phyloP scores from a whole-genome alignment of 176 grass and related monocot species.

The Oryza punctata region DNA sequence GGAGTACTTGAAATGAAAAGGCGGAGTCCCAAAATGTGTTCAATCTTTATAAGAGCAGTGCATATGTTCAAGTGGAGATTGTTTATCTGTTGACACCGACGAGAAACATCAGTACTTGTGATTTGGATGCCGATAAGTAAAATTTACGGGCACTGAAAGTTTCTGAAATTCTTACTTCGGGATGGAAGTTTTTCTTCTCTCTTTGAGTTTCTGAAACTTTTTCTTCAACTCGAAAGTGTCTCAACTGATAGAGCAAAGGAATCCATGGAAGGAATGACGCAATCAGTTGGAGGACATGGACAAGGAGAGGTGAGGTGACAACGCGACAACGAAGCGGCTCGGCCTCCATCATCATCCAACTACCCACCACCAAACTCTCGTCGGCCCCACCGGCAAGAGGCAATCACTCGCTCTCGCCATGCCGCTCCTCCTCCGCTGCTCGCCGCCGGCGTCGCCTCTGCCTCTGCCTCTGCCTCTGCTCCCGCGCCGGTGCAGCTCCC shows the following conservation, averaged over 20 bases:
- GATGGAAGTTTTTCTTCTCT: not conserved
- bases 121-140: too few species aligned
- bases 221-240: not conserved
- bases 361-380: not conserved
- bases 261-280: not conserved
- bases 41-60: too few species aligned
- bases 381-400: not conserved
- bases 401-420: not conserved
- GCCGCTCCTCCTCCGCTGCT: not conserved
- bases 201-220: not conserved
- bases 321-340: not conserved
- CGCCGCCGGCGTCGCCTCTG: not conserved
- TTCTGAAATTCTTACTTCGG: not conserved
- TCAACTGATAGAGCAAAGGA: not conserved
- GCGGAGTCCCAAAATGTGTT: too few species aligned
- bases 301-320: not conserved
- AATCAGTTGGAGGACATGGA: not conserved
- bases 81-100: too few species aligned
- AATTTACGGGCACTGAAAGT: too few species aligned
- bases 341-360: not conserved
- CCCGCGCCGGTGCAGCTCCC: not conserved
- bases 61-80: too few species aligned
- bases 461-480: not conserved
- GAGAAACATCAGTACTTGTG: too few species aligned
- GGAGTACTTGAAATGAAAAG: too few species aligned